Evolutionary conservation across 2,329 filamentous ascomycete species (phyloP), one percentile per base, ranked within the genome.

Genomic region (Sarocladiaceae sp.): DNA sequence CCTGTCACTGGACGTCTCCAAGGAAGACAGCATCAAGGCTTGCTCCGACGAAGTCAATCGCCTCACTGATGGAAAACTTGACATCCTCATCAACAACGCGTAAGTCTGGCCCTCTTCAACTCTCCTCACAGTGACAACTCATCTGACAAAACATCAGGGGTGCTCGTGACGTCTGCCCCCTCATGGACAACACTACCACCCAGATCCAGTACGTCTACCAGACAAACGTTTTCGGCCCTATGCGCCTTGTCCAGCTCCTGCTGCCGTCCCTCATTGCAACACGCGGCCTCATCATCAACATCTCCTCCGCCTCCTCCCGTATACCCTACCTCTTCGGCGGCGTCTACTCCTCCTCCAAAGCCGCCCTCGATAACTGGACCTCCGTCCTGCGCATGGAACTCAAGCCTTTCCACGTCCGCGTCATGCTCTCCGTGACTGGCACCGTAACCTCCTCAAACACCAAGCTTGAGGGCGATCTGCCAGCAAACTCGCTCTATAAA

Each of bases 221-320:
- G 57, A 70, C 72, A 50, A 79, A 79, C 51, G 72, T 79, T 32
- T 76, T 80, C 48, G 71, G 71, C 33, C 67, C 73, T 51, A 78
- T 80, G 72, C 66, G 71, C 55, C 75, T 74, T 65, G 69, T 68
- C 43, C 65, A 74, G 52, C 63, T 67, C 23, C 78, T 78, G 51
- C 58, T 66, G 10, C 62, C 65, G 44, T 65, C 71, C 33, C 67
- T 80, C 19, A 72, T 78, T 41, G 57, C 66, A 13, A 63, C 73
- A 0, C 64, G 63, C 19, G 74, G 76, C 0, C 63, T 78, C 9
- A 68, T 79, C 54, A 57, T 78, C 60, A 78, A 78, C 58, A 69
- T 78, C 46, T 73, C 73, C 5, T 77, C 73, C 19, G 62, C 72
- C 6, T 69, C 73, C 2, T 65, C 73, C 21, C 52, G 74, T 18